Evolutionary conservation across 2,329 filamentous ascomycete genomes (phyloP).

Genomic region (Sporothrix curviconia): DNA sequence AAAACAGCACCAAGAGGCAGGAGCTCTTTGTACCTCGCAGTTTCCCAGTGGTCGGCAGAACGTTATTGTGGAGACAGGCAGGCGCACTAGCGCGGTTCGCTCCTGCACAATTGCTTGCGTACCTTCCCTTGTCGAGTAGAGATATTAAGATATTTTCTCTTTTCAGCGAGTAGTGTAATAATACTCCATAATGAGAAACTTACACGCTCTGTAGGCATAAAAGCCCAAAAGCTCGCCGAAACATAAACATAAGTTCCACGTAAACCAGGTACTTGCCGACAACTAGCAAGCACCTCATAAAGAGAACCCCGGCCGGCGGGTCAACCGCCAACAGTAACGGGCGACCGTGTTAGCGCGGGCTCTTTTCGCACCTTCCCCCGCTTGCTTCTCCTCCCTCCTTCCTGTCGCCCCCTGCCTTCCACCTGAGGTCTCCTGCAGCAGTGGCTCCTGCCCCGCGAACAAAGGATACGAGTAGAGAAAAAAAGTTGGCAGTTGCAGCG

Average conservation of each 20-base stretch:
- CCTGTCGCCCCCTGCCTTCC: not conserved
- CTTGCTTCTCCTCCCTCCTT: not conserved
- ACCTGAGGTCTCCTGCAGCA: no score
- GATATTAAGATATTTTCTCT: no score
- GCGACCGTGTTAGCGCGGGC: not conserved
- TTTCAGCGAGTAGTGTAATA: no score
- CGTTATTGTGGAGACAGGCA: not conserved
- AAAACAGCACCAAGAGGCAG: not conserved
- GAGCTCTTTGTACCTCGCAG: not conserved
- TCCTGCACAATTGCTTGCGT: not conserved
- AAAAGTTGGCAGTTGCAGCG: slow-evolving; percentile 8
- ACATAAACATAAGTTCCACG: no score
- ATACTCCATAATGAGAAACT: no score
- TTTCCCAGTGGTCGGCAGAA: not conserved
- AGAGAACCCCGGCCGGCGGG: no score
- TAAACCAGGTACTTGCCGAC: no score
- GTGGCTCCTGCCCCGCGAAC: slow-evolving; percentile 2
- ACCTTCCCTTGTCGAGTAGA: no score
- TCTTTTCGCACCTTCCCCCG: not conserved
- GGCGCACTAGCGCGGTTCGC: not conserved
- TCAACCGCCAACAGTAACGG: no score
- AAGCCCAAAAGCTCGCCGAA: no score
- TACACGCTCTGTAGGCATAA: no score
- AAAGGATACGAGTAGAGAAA: not conserved
- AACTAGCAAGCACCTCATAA: no score